Evolutionary conservation across 345 rosid species (phyloP), one percentile per base, ranked within the genome.

Genomic region (Balakata baccata): DNA sequence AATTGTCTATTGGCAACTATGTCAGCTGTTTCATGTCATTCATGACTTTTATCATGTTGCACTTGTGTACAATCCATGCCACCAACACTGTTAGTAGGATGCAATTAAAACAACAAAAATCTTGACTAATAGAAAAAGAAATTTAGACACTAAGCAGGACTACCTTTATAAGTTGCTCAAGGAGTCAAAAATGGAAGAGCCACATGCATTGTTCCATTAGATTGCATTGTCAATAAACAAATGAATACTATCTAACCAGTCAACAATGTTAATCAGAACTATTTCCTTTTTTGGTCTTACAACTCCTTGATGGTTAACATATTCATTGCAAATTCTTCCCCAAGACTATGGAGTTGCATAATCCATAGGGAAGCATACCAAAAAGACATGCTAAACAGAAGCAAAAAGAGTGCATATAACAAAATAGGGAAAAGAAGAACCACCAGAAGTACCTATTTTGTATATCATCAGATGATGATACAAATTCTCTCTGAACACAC

Each of bases 391-490:
- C 22, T 20, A 3, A 22, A 7, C 25, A 56, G 2, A 52, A 53
- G 62, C 3, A 52, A 69, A 23, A 60, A 22, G 5, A 25, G 1
- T 1, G 25, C 22, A 63, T 3, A 7, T 12, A 69, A 22, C 20
- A n/a, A 11, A 6, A 18, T 18, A 58, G n/a, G 11, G 14, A 25
- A 7, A 45, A 6, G 8, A 58, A 59, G 18, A 7, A 14, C 10
- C n/a, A n/a, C 34, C 5, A 71, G 64, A 20, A 11, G 11, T 75
- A 92, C 98, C 98, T 88, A 79, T 89, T 90, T 68, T 90, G 98
- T 73, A 90, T 86, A 81, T 84, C 87, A 71, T 94, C 98, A 13
- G 88, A 84, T 46, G 93, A 83, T 58, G 90, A 85, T 79, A 84
- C 82, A 77, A 69, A 74, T 70, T 88, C 90, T 74, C 83, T 85